Conservation (phyloP, 75 land plant genomes). For the Azolla pinnata region DNA sequence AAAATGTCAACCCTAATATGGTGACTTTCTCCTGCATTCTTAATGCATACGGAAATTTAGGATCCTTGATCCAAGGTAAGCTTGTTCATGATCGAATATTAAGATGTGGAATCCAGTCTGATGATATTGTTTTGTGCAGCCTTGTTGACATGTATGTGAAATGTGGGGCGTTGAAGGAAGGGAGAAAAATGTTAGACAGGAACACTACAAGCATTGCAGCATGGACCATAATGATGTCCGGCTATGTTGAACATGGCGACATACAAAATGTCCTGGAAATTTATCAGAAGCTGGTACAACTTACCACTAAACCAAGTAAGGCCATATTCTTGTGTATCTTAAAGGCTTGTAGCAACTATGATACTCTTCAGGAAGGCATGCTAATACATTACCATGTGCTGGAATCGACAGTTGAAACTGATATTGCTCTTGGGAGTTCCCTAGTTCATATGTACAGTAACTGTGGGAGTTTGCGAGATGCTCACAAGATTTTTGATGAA, state of each 20-base stretch:
- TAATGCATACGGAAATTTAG: slow-evolving; percentile 26
- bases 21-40: slow-evolving; percentile 23
- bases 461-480: slow-evolving; percentile 31
- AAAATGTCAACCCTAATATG: slow-evolving; percentile 25
- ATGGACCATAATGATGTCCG: too few relatives aligned
- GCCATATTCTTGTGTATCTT: slow-evolving; percentile 21
- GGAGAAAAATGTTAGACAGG: slow-evolving; percentile 26
- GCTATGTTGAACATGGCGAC: too few relatives aligned
- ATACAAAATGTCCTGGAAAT: too few relatives aligned
- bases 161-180: slow-evolving; percentile 30
- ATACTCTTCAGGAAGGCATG: slow-evolving; percentile 22
- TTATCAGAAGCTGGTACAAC: too few relatives aligned
- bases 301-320: slow-evolving; percentile 25
- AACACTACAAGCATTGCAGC: too few relatives aligned
- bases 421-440: slow-evolving; percentile 29
- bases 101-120: slow-evolving; percentile 12
- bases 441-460: slow-evolving; percentile 38
- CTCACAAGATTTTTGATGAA: slow-evolving; percentile 24
- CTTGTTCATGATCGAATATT: slow-evolving; percentile 30
- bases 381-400: slow-evolving; percentile 30
- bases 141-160: slow-evolving; percentile 39
- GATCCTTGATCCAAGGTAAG: slow-evolving; percentile 24
- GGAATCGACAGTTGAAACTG: slow-evolving; percentile 12
- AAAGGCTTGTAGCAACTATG: slow-evolving; percentile 26
- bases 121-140: slow-evolving; percentile 26